Evolutionary conservation across 257 asterid species (phyloP).

Genomic region (Gentiana macrophylla): DNA sequence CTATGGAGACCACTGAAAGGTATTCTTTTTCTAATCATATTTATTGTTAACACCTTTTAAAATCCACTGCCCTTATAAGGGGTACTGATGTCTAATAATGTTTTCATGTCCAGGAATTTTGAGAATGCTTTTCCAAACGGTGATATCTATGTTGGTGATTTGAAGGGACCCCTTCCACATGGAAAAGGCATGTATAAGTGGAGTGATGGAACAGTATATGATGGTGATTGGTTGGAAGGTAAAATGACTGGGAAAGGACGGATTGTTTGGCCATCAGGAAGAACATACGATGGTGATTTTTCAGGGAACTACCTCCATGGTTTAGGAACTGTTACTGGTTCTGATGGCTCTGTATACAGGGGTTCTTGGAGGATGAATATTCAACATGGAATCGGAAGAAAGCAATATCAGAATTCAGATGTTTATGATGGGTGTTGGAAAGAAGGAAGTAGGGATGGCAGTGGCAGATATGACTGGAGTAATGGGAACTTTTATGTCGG

Average conservation of each 20-base stretch:
- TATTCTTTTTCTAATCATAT: constrained; percentile 1
- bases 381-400: constrained; percentile 83
- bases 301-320: constrained; percentile 83
- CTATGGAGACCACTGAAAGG: constrained; percentile 23
- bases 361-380: constrained; percentile 89
- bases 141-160: constrained; percentile 57
- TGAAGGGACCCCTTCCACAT: constrained; percentile 49
- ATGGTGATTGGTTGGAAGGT: constrained; percentile 91
- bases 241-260: constrained; percentile 90
- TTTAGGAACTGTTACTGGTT: constrained; percentile 54
- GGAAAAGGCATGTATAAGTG: constrained; percentile 82
- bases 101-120: constrained; percentile 30
- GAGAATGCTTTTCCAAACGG: constrained; percentile 65
- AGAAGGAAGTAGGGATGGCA: constrained; percentile 85
- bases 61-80: no score
- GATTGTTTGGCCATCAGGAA: constrained; percentile 68
- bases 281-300: constrained; percentile 80
- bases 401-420: constrained; percentile 69
- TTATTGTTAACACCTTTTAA: no score
- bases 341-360: constrained; percentile 71
- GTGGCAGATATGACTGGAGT: constrained; percentile 86
- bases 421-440: constrained; percentile 92
- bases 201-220: constrained; percentile 76
- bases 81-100: no score
- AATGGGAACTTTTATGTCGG: constrained; percentile 66